phyloP scores from a whole-genome alignment of 257 asterid genomes.

The Solanum etuberosum region DNA sequence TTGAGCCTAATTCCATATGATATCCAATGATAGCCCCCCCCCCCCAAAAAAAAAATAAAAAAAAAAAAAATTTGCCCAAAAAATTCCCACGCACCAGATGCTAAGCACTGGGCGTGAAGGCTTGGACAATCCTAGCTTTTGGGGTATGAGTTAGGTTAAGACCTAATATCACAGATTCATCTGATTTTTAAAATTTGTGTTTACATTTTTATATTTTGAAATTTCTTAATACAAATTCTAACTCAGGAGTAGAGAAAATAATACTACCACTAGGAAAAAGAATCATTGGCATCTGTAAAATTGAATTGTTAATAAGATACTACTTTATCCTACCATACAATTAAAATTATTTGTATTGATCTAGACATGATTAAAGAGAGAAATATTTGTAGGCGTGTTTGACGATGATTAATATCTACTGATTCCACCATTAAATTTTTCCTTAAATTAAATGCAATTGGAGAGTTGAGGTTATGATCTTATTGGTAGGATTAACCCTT shows the following conservation, averaged over 20 bases:
- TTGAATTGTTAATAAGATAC: neutral
- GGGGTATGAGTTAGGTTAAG: too few species aligned
- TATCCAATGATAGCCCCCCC: too few species aligned
- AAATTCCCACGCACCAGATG: too few species aligned
- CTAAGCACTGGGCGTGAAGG: too few species aligned
- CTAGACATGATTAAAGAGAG: neutral
- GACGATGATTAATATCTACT: neutral
- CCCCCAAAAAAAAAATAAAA: too few species aligned
- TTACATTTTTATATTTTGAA: too few species aligned
- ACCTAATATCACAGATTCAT: too few species aligned
- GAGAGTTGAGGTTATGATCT: neutral
- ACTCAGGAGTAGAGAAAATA: neutral
- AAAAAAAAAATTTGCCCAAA: too few species aligned
- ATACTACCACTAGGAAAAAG: neutral
- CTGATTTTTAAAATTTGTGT: too few species aligned
- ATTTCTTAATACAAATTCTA: too few species aligned
- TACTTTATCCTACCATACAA: neutral
- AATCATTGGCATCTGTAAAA: neutral
- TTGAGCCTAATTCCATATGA: too few species aligned
- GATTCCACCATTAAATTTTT: neutral
- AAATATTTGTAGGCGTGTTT: constrained; percentile 1
- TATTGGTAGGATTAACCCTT: neutral
- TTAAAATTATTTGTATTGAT: neutral
- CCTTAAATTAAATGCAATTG: neutral
- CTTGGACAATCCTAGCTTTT: too few species aligned